phyloP scores from a whole-genome alignment of 176 grass and related monocot genomes.

The Puya raimondii region DNA sequence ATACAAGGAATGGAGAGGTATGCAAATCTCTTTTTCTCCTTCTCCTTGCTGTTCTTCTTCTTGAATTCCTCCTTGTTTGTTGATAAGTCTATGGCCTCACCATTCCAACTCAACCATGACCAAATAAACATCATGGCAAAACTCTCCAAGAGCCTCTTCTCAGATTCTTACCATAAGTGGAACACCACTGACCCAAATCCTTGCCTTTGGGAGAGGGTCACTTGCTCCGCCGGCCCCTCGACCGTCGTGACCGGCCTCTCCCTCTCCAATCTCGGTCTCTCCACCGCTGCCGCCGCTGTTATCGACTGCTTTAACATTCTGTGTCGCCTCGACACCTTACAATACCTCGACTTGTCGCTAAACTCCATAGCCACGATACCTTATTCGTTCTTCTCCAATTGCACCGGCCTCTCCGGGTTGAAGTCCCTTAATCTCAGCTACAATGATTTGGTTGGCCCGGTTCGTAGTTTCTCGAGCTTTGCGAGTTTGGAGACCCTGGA shows the following conservation, averaged over 20 bases:
- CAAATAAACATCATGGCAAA: not conserved
- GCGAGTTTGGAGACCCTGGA: constrained; percentile 37
- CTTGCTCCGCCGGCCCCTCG: not conserved
- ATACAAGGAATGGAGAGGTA: constrained; percentile 5
- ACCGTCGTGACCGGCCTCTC: constrained; percentile 10
- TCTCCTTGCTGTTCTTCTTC: not conserved
- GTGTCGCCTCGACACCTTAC: constrained; percentile 36
- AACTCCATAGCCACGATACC: constrained; percentile 21
- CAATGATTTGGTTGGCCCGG: not conserved
- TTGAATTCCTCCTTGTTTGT: not conserved
- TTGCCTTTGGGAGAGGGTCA: constrained; percentile 12
- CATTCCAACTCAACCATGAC: not conserved
- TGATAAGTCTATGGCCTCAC: not conserved
- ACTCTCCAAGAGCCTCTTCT: not conserved
- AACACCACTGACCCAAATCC: constrained; percentile 8
- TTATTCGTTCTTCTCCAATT: constrained; percentile 20
- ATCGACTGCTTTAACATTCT: constrained; percentile 20
- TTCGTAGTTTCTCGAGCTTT: constrained; percentile 30
- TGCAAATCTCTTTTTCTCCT: not conserved
- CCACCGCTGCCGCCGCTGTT: not conserved
- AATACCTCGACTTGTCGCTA: constrained; percentile 34
- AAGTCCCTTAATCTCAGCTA: constrained; percentile 35
- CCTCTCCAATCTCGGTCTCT: constrained; percentile 20
- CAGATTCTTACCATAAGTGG: not conserved
- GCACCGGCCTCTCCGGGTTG: constrained; percentile 20